Evolutionary conservation across 345 rosid genomes (phyloP), one percentile per base, ranked within the genome.

Genomic region (Crucihimalaya himalaica): DNA sequence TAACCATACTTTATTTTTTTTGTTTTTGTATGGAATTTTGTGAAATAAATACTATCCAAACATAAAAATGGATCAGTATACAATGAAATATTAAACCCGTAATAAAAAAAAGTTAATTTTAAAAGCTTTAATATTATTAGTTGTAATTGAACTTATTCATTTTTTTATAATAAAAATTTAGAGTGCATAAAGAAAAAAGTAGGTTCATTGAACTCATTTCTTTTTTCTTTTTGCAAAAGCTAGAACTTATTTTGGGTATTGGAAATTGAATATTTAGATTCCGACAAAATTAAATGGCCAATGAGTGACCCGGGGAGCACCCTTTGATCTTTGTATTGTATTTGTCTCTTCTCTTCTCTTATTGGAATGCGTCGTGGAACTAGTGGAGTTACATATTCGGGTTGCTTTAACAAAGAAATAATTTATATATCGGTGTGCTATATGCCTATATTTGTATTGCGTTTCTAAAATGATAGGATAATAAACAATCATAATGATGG

Each of bases 221-320:
- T 37, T 3, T 53, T 18, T 27, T 34, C 8, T 34, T 9, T 34
- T 32, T 32, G 20, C 28, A 11, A 70, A 59, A 70, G 50, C 29
- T 18, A 48, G 21, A 46, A 35, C 35, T 15, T 23, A 23, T 23
- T 51, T 13, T 52, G 23, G 16, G 13, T 16, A 35, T 51, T 37
- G 18, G 4, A 67, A 52, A n/a, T 25, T 37, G 11, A 35, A 37
- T 29, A 42, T 7, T 42, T 2, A 50, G 7, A 16, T 63, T 53
- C 72, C 72, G 72, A 40, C 63, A 68, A 68, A 42, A 40, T 39
- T 5, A 28, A 40, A 54, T 68, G 52, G 72, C 63, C 52, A 68
- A 25, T 18, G 51, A 72, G 63, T 63, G 63, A 31, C 16, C 16
- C 23, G 63, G 45, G 42, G 63, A 72, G 55, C 63, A 62, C 32